Base-by-base conservation (phyloP, 805 yeast genomes). In the Wickerhamiella brachini region DNA sequence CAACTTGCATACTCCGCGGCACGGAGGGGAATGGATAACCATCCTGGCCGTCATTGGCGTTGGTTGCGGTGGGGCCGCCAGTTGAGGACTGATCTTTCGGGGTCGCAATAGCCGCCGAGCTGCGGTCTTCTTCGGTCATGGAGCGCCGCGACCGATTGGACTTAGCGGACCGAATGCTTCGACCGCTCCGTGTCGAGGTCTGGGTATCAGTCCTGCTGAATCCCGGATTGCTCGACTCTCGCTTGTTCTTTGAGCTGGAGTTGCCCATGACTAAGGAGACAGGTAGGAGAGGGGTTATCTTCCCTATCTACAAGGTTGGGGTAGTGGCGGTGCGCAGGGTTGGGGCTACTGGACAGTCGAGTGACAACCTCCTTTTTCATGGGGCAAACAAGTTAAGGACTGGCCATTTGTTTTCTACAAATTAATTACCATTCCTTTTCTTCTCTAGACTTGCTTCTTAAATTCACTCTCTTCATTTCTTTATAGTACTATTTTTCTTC, bases 101-200 rank as follows among this genome's bases (percentile, higher is more conserved):
- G 80, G 57, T 83, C 75, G 69, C 88, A 87, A 54, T 24, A 88
- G 81, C 77, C 87, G 81, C 66, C 20, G n/a, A 23, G 43, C 9
- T 18, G 13, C 26, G 21, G 50, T 34, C 49, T 3, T 47, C 49
- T 5, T 20, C 44, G 22, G 49, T n/a, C 18, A 20, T 13, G 6
- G 49, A 37, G 13, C 44, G 24, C 8, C 45, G 37, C 13, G 45
- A 37, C 41, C 45, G 44, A 13, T 17, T 20, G 15, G 47, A 41
- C 26, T 31, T n/a, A n/a, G 15, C 3, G 8, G 47, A 41, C 38
- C 51, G 49, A 17, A 42, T 47, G 45, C 48, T 37, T n/a, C 53
- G 60, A 3, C 57, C 53, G 22, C 67, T 62, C 48, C 63, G 57
- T n/a, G 68, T 59, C 42, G 71, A 67, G 18, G 66, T 66, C 52